These are phyloP conservation scores for Hsuehochloa calcarea DNA, from an alignment of 176 grass and related monocot species.

Conservation along the genomic window DNA sequence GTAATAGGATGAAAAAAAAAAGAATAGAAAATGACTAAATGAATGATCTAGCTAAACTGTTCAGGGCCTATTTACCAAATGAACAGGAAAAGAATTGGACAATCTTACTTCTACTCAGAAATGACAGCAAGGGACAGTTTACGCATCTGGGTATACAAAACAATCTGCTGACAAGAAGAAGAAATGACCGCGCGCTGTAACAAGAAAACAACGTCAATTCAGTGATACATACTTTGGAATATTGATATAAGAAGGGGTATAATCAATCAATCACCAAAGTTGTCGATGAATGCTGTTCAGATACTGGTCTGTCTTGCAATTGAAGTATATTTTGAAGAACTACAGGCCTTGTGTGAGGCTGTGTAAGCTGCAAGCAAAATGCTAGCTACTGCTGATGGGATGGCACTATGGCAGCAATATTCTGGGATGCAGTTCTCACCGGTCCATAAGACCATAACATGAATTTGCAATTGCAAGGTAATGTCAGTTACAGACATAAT, in stretches of 20 bases:
- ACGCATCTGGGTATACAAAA: not conserved
- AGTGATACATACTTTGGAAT: not conserved
- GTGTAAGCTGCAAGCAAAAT: slow-evolving; percentile 9
- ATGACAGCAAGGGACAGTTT: slow-evolving; percentile 25
- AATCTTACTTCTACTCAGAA: slow-evolving; percentile 25
- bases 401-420: not conserved
- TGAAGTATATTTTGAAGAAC: not conserved
- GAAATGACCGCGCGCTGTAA: slow-evolving; percentile 11
- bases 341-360: not conserved
- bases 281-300: not conserved
- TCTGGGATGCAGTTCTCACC: not conserved
- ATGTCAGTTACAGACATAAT: not conserved
- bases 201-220: slow-evolving; percentile 25
- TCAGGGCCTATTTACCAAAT: not conserved
- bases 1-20: not conserved
- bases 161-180: slow-evolving; percentile 33
- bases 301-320: not conserved
- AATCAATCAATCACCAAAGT: slow-evolving; percentile 7
- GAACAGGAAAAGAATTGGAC: not conserved
- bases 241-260: not conserved
- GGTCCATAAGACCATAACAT: not conserved
- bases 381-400: not conserved
- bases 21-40: not conserved
- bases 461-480: not conserved
- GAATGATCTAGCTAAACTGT: not conserved